Evolutionary conservation across 192 early-diverging fungal genomes (phyloP), one percentile per base, ranked within the genome.

Genomic region (Paraglomus brasilianum): DNA sequence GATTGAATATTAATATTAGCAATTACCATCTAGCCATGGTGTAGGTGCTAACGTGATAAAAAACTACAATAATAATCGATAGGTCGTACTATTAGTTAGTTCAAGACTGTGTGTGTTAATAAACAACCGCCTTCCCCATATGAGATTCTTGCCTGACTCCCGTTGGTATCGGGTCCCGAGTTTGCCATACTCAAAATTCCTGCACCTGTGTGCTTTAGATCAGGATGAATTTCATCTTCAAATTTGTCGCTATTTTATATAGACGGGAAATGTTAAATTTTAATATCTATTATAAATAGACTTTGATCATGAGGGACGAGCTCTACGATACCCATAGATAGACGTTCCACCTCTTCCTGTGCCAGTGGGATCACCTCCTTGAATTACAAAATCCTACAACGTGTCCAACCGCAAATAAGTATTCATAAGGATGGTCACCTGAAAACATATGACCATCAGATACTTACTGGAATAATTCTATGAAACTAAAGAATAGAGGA

Each of bases 321-420:
- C 30, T 30, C 30, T 30, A 30, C 30, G 66, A 44, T 79, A 91
- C 89, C 92, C 93, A 70, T 93, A 95, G 57, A 95, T 94, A 55
- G 85, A 87, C 17, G 75, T 60, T 17, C 97, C 96, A 39, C 95
- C 95, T 30, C 88, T 82, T 13, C 95, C 95, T 11, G 93, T 98
- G 22, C 89, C 94, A 3, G 96, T 97, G 21, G 96, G 97, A 77
- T 99, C 95, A 53, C 94, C 93, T 52, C 94, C 95, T 84, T 99
- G 97, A 41, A 99, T 87, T 93, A 99, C 95, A 77, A 98, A 99
- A 76, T 98, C 91, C 86, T 86, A 57, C 17, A 19, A 63, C 24
- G 30, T 30, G 30, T 30, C 30, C 30, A 30, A 30, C 30, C 30
- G 30, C 30, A 30, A 30, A 30, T 30, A 30, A 30, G 30, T 30